These are phyloP conservation scores for Linnemannia exigua DNA, from an alignment of 192 early-diverging fungal genomes.

Conservation along the genomic window DNA sequence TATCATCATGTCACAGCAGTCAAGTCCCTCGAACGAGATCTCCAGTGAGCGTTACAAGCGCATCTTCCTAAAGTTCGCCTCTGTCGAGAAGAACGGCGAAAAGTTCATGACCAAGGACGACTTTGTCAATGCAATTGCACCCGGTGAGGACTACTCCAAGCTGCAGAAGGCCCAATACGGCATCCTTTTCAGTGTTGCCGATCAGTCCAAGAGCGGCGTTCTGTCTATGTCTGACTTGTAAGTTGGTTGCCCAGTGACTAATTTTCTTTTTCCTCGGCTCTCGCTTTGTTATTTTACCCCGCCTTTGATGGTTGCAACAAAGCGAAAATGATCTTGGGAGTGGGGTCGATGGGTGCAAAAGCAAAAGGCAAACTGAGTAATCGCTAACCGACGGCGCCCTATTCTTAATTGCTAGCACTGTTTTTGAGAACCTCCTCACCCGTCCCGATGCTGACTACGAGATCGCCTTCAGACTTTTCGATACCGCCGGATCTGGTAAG, in stretches of 20 bases:
- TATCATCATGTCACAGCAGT: conserved; percentile 33
- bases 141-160: conserved; percentile 69
- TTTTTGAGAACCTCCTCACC: conserved; percentile 71
- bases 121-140: conserved; percentile 69
- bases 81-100: conserved; percentile 63
- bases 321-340: neutral
- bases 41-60: conserved; percentile 61
- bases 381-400: neutral
- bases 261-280: neutral
- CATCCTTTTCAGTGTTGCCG: conserved; percentile 72
- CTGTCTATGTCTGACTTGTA: conserved; percentile 73
- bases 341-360: neutral
- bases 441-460: conserved; percentile 82
- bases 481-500: conserved; percentile 68
- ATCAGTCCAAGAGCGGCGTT: conserved; percentile 61
- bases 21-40: conserved; percentile 24
- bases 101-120: conserved; percentile 72
- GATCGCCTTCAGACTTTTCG: conserved; percentile 78
- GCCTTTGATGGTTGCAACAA: conserved; percentile 1
- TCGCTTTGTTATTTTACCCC: conserved; percentile 1
- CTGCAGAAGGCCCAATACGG: conserved; percentile 69
- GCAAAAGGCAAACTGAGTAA: neutral
- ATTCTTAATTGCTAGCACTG: conserved; percentile 39
- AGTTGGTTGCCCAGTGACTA: conserved; percentile 24
- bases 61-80: conserved; percentile 64